Evolutionary conservation across 1,284 basidiomycete species (phyloP), one percentile per base, ranked within the genome.

Genomic region (Papiliotrema fonsecae): DNA sequence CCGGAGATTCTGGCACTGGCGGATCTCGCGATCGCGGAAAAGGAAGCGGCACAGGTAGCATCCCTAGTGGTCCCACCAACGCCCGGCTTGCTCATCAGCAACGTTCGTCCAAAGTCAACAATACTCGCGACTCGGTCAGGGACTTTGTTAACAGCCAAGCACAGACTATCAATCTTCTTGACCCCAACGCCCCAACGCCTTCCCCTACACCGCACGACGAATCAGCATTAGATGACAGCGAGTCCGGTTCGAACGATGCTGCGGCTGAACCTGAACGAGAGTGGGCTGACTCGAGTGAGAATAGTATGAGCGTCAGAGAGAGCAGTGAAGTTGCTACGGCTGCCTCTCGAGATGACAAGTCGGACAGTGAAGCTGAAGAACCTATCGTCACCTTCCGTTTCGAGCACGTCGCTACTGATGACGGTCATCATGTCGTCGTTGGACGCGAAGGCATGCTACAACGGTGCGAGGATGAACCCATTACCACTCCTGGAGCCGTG

Each of bases 381-480:
- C 75, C 73, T 6, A 69, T 78, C 34, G 73, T 84, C 44, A 84
- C 83, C 0, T 74, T 82, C 49, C 76, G 84, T 18, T 88, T 88
- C 64, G 77, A 84, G 63, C 82, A 89, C 63, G 72, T 79, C 9
- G 74, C 82, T 55, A 83, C 85, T 42, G 81, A 79, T 21, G 75
- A 88, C 54, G 87, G 88, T 0, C 78, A 86, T 60, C 84, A 88
- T 65, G 77, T 89, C 37, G 77, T 91, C 5, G 73, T 84, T 7
- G 88, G 88, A 0, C 70, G 85, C 9, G 85, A 88, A 60, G 87
- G 87, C 0, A 76, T 79, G 43, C 58, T 91, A 10, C 70, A 78
- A 27, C 77, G 77, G 41, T 92, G 88, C 60, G 87, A 91, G 67
- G 88, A 92, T 60, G 88, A 92, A 83, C 88, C 88, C 0, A 92